Evolutionary conservation across 2,329 filamentous ascomycete species (phyloP).

Genomic region (Ophiostoma novo-ulmi): DNA sequence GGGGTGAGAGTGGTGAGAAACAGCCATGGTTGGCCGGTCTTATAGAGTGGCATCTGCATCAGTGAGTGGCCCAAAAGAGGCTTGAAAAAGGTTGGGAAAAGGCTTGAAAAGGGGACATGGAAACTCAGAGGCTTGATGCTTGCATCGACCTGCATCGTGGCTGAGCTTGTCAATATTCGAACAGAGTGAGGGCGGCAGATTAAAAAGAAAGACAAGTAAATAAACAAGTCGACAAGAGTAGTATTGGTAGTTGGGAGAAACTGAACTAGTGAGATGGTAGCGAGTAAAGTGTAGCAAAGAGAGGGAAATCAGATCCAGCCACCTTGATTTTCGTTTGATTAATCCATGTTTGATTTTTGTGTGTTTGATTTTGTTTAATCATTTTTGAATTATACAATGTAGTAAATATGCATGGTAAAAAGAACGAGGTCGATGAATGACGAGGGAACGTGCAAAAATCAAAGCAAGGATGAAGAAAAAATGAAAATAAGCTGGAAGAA

Average conservation of each 20-base stretch:
- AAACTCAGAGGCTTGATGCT: not conserved
- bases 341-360: not conserved
- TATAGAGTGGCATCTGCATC: not conserved
- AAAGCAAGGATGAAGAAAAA: not conserved
- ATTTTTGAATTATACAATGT: not conserved
- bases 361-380: not conserved
- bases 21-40: not conserved
- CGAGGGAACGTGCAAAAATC: not conserved
- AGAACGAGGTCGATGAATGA: not conserved
- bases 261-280: not conserved
- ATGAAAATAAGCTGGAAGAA: not conserved
- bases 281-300: not conserved
- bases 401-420: not conserved
- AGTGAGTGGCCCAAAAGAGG: not conserved
- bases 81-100: not conserved
- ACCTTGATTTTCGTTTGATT: not conserved
- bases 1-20: constrained; percentile 1
- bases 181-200: not conserved
- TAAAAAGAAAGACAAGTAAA: not conserved
- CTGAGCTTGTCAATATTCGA: not conserved
- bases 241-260: not conserved
- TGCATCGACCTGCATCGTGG: constrained; percentile 7
- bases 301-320: not conserved
- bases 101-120: not conserved
- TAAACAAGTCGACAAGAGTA: not conserved